Percentiles rank a stretch among this genome's conserved stretches.
phyloP scores from a whole-genome alignment of 148 eudicot genomes.

The Amaranthus hypochondriacus region DNA sequence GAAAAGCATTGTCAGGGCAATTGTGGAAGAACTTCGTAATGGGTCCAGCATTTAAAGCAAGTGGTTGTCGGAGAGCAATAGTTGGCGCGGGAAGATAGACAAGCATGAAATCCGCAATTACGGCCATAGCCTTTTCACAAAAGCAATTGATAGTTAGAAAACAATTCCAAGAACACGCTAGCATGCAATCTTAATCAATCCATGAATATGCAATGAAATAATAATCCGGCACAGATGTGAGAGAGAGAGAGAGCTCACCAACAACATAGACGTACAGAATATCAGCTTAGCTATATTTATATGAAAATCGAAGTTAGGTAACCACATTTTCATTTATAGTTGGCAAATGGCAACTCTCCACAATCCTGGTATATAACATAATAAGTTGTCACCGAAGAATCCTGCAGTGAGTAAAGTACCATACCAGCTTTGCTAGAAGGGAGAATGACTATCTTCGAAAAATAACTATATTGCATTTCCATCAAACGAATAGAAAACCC shows the following conservation, averaged over 20 bases:
- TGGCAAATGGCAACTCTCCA: not conserved
- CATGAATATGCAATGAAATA: not conserved
- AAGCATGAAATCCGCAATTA: conserved; percentile 97
- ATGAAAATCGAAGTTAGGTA: too few relatives aligned
- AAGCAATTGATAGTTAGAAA: conserved; percentile 16
- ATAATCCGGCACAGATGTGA: not conserved
- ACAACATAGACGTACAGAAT: too few relatives aligned
- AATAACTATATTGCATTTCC: not conserved
- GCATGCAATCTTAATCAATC: not conserved
- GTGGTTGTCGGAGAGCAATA: conserved; percentile 68
- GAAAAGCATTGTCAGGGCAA: conserved; percentile 97
- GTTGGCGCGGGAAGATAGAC: conserved; percentile 99
- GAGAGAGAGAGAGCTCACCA: too few relatives aligned
- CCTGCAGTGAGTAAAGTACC: not conserved
- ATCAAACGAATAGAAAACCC: not conserved
- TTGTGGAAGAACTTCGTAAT: conserved; percentile 66
- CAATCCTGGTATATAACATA: too few relatives aligned
- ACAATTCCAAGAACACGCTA: not conserved
- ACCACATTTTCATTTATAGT: not conserved
- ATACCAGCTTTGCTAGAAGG: not conserved
- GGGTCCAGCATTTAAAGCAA: conserved; percentile 57
- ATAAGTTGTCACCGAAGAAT: not conserved
- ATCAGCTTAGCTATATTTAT: too few relatives aligned
- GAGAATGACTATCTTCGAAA: not conserved
- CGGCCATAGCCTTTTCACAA: conserved; percentile 77